phyloP scores from a whole-genome alignment of 371 early-diverging fungal species.

The Rhizopus delemar region DNA sequence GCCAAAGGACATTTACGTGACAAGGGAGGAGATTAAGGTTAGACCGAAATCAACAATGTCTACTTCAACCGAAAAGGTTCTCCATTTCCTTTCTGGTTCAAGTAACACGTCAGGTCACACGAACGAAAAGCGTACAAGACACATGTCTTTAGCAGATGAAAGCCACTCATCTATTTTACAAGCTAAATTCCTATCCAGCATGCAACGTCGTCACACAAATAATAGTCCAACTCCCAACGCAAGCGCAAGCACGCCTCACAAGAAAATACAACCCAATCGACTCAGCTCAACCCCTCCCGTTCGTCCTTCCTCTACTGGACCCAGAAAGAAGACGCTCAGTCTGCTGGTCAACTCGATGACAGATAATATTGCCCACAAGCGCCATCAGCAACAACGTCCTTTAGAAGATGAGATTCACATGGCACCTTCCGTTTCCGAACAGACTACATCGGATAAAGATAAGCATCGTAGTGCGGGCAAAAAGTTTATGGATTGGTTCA shows the following conservation, averaged over 20 bases:
- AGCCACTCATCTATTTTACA: conserved; percentile 40
- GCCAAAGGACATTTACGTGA: background rate
- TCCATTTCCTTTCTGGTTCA: conserved; percentile 36
- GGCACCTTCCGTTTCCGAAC: conserved; percentile 42
- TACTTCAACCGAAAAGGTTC: conserved; percentile 34
- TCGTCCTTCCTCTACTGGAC: conserved; percentile 29
- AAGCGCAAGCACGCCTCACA: conserved; percentile 30
- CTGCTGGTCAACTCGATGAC: conserved; percentile 53
- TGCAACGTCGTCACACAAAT: conserved; percentile 19
- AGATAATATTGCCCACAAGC: conserved; percentile 25
- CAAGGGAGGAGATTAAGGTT: background rate
- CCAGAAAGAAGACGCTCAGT: conserved; percentile 59
- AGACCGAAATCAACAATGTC: conserved; percentile 21
- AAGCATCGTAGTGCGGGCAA: conserved; percentile 59
- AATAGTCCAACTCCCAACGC: conserved; percentile 10
- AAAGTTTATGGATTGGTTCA: conserved; percentile 73
- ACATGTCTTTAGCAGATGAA: conserved; percentile 26
- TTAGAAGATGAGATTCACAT: conserved; percentile 10
- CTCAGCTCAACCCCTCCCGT: conserved; percentile 26
- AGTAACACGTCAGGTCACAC: conserved; percentile 25
- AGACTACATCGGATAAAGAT: conserved; percentile 32
- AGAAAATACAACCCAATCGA: conserved; percentile 5
- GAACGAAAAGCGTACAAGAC: conserved; percentile 23
- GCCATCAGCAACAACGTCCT: conserved; percentile 13
- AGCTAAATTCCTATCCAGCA: conserved; percentile 47